A percentile compares a stretch with the other conserved stretches of the same genome.
Evolutionary conservation across 768 basidiomycete species (phyloP).

Genomic region (Psilocybe cubensis): DNA sequence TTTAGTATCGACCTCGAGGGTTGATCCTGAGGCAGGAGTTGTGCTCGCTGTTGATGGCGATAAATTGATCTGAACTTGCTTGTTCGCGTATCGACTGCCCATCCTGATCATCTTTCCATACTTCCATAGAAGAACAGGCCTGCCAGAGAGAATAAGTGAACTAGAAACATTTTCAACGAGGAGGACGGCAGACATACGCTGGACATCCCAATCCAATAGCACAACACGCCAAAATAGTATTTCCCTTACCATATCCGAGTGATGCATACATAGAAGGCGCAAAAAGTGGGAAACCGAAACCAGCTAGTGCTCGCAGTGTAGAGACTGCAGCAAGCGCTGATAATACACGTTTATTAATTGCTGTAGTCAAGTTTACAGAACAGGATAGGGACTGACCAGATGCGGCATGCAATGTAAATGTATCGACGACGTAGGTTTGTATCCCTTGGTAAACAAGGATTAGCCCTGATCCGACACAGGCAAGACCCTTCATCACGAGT

Average conservation of each 20-base stretch:
- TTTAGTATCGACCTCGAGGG: no score
- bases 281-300: constrained; percentile 80
- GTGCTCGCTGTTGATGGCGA: no score
- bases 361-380: neutral
- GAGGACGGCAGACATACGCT: constrained; percentile 49
- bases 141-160: constrained; percentile 12
- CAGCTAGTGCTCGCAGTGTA: constrained; percentile 64
- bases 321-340: constrained; percentile 67
- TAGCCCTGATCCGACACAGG: constrained; percentile 55
- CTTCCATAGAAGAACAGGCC: constrained; percentile 38
- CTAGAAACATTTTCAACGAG: no score
- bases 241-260: constrained; percentile 72
- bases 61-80: constrained; percentile 1
- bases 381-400: constrained; percentile 47
- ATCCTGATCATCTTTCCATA: constrained; percentile 48
- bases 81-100: constrained; percentile 45
- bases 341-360: neutral
- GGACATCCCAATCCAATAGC: constrained; percentile 67
- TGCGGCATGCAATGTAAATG: constrained; percentile 68
- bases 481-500: constrained; percentile 49
- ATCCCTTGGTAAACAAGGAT: constrained; percentile 65
- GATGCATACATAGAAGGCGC: constrained; percentile 67
- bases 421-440: constrained; percentile 70
- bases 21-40: no score
- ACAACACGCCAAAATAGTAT: constrained; percentile 63